Base-by-base conservation (phyloP, 169 alveolate genomes). In the Cryptosporidium meleagridis region DNA sequence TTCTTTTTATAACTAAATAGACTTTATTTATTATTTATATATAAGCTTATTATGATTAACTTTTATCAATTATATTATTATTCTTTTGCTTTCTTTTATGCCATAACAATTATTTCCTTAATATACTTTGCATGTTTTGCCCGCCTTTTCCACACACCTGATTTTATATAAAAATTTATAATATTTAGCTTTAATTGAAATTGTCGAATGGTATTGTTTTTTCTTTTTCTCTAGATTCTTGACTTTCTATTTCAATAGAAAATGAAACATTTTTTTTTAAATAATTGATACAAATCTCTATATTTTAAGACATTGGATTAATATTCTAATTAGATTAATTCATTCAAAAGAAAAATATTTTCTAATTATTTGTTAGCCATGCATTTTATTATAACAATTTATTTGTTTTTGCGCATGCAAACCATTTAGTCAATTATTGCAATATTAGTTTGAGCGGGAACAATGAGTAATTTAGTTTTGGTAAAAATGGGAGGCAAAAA, bases 1-100 rank as follows among this genome's bases (percentile, higher is more conserved):
- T 95, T 96, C 95, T 95, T 94, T 86, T 69, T 96, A 26, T 96
- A 92, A 86, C 5, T 6, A 51, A 12, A 33, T 37, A 18, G 0
- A 21, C 14, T 65, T 21, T 9, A 39, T 4, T 55, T 55, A n/a
- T 23, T 55, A 53, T 16, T 9, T 23, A 55, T 55, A 55, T 55
- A 55, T 23, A 21, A 23, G 26, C 5, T 23, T n/a, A 55, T n/a
- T 23, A 23, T n/a, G 10, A 55, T 48, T 48, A 1, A 48, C 55
- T 16, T 48, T 45, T 45, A 45, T 45, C 3, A 48, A 16, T 5
- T 14, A 8, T 44, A 48, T 14, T 45, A 3, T 45, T 45, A 45
- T 48, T 12, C 23, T 48, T 48, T 48, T 48, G 18, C 3, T 48
- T 48, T 48, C 8, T 48, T 48, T 31, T 48, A 3, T 14, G n/a